These are phyloP conservation scores for Aspergillus quadricinctus DNA, from an alignment of 2,329 filamentous ascomycete genomes.

Conservation along the genomic window DNA sequence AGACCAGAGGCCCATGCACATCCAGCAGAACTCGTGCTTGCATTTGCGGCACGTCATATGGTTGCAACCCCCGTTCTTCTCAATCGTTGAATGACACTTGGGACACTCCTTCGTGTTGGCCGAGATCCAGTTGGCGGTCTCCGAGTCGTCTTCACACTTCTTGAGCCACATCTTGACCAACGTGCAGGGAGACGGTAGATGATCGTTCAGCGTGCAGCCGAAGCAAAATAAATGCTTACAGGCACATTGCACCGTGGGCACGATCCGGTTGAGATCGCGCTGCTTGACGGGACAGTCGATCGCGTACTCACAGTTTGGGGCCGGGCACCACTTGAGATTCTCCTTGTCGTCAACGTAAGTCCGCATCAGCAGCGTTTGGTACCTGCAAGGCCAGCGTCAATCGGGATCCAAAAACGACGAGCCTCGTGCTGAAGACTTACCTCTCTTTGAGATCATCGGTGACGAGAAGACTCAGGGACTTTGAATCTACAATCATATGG, in stretches of 20 bases:
- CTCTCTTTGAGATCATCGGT: constrained; percentile 53
- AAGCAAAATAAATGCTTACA: constrained; percentile 93
- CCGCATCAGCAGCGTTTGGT: constrained; percentile 79
- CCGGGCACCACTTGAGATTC: constrained; percentile 93
- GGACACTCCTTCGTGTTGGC: constrained; percentile 98
- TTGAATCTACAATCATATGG: constrained; percentile 84
- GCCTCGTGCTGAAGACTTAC: constrained; percentile 29
- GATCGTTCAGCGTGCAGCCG: constrained; percentile 82
- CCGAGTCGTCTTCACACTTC: constrained; percentile 96
- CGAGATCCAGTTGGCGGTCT: constrained; percentile 99
- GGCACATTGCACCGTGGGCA: constrained; percentile 82
- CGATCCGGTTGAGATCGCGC: constrained; percentile 76
- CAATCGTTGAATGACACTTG: constrained; percentile 92
- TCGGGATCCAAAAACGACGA: background rate
- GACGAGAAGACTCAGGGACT: constrained; percentile 74
- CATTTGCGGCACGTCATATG: constrained; percentile 98
- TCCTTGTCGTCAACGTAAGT: constrained; percentile 98
- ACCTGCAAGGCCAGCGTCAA: constrained; percentile 48
- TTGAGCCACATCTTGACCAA: constrained; percentile 94
- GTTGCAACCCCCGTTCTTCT: constrained; percentile 98
- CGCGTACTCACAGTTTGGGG: constrained; percentile 93
- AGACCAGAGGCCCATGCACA: constrained; percentile 99
- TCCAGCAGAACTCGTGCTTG: constrained; percentile 98
- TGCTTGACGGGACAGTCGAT: constrained; percentile 84
- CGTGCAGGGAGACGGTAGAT: constrained; percentile 87